These are phyloP conservation scores for Aechmea fasciata DNA, from an alignment of 176 grass and related monocot species.

Conservation along the genomic window DNA sequence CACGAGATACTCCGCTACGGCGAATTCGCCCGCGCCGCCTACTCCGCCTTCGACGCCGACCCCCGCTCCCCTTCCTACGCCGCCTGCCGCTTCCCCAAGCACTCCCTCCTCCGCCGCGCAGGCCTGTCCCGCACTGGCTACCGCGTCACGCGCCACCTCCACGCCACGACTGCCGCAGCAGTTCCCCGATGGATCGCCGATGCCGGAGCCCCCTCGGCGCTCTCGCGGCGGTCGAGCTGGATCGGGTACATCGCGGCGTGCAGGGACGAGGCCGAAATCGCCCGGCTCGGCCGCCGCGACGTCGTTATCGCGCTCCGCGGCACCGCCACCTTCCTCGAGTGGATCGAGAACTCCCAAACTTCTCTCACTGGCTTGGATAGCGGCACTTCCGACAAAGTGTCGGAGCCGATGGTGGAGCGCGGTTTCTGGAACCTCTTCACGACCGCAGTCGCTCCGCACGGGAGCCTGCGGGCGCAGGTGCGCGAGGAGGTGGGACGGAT, in stretches of 20 bases:
- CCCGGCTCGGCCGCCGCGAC: slow-evolving; percentile 37
- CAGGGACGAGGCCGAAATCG: slow-evolving; percentile 37
- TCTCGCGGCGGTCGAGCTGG: slow-evolving; percentile 31
- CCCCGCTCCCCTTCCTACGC: slow-evolving; percentile 24
- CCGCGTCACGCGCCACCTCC: slow-evolving; percentile 31
- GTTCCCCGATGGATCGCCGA: slow-evolving; percentile 12
- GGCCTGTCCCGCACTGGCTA: slow-evolving; percentile 27
- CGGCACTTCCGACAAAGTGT: background rate
- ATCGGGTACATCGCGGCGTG: slow-evolving; percentile 52
- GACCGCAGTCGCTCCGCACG: background rate
- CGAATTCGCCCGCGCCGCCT: slow-evolving; percentile 33
- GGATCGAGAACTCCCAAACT: slow-evolving; percentile 35
- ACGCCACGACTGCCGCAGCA: slow-evolving; percentile 18
- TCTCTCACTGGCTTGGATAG: slow-evolving; percentile 16
- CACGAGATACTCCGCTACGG: slow-evolving; percentile 48
- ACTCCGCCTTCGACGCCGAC: slow-evolving; percentile 36
- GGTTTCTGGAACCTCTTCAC: slow-evolving; percentile 54
- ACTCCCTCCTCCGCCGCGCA: slow-evolving; percentile 28
- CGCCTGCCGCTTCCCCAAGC: slow-evolving; percentile 29
- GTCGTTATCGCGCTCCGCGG: slow-evolving; percentile 40
- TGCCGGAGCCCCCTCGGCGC: background rate
- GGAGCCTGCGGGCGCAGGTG: slow-evolving; percentile 35
- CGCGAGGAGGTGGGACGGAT: slow-evolving; percentile 28
- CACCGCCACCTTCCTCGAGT: slow-evolving; percentile 35
- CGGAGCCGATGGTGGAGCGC: slow-evolving; percentile 28